Conservation (phyloP, 78 protist genomes). For the Dictyostelium capitatum region DNA sequence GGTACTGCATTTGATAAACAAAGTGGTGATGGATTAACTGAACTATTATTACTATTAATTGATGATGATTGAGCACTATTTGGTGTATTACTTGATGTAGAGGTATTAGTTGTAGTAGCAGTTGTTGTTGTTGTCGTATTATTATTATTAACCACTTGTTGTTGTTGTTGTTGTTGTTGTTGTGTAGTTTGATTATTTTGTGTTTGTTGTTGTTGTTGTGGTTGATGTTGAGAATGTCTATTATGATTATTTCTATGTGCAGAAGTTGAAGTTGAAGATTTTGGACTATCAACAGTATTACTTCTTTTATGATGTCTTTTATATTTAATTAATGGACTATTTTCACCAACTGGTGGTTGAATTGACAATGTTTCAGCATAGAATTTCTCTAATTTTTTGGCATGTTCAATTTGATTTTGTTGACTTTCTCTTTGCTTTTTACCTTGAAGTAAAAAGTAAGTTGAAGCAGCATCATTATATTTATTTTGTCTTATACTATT, state of each 20-base stretch:
- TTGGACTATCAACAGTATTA: constrained; percentile 67
- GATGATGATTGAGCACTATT: not conserved
- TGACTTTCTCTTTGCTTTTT: constrained; percentile 34
- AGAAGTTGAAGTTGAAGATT: not conserved
- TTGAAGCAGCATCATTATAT: constrained; percentile 73
- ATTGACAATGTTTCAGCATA: constrained; percentile 57
- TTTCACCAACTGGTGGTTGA: constrained; percentile 62
- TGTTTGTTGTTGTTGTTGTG: constrained; percentile 16
- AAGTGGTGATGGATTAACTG: not conserved
- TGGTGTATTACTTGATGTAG: not conserved
- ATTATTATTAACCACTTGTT: not conserved
- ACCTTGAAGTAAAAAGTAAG: constrained; percentile 54
- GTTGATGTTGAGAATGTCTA: not conserved
- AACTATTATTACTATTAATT: not conserved
- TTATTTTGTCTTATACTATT: constrained; percentile 47
- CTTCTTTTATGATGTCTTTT: constrained; percentile 74
- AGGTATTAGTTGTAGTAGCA: not conserved
- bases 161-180: constrained; percentile 7
- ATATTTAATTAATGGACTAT: constrained; percentile 72
- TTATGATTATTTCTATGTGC: not conserved
- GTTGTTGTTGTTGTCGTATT: constrained; percentile 24
- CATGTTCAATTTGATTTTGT: not conserved
- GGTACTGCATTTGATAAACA: not conserved
- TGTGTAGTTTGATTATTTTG: not conserved
- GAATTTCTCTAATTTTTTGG: constrained; percentile 24